Base-by-base conservation (phyloP, 768 basidiomycete species). In the Suillus decipiens region DNA sequence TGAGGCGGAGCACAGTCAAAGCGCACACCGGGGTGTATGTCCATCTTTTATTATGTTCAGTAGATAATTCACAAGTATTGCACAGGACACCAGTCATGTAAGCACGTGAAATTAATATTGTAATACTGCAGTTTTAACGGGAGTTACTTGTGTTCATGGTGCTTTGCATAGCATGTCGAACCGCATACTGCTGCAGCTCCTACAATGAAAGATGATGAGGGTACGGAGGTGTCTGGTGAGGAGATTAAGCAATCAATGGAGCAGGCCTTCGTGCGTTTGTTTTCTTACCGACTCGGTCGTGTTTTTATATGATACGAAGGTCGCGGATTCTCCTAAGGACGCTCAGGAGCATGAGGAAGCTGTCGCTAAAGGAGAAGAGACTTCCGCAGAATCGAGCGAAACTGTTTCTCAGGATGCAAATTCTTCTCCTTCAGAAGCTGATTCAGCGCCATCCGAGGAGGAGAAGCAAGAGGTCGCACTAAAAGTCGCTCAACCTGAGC, bases 231-330 rank as follows among this genome's bases (percentile, higher is more conserved):
- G 39, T 67, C 75, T 55, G 63, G 58, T 45, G 67, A 74, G 47
- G 75, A 75, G 31, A 63, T 77, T 56, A 70, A 74, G 51, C 72
- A 75, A 39, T 76, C 76, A 28, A 66, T 71, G 31, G 66, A 69
- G 63, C 66, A 62, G 47, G 71, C 68, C 12, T 63, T 66, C 7
- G 75, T 76, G 41, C 60, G 76, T 65, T 37, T 54, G 28, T 15
- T 43, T 2, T 36, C 37, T 34, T 61, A 24, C 10, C 8, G 10
- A 60, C n/a, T 34, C 53, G 28, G 10, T 62, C 39, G 31, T 48
- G 50, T 59, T 42, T 28, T 37, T 43, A 41, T 50, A 64, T 63
- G 60, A 41, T 28, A 31, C 11, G 14, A 54, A 78, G 76, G 66
- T 67, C 31, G 57, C 64, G 31, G 77, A 77, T 62, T 70, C 77